Conservation (phyloP, 768 basidiomycete genomes). For the Naganishia vaughanmartiniae region DNA sequence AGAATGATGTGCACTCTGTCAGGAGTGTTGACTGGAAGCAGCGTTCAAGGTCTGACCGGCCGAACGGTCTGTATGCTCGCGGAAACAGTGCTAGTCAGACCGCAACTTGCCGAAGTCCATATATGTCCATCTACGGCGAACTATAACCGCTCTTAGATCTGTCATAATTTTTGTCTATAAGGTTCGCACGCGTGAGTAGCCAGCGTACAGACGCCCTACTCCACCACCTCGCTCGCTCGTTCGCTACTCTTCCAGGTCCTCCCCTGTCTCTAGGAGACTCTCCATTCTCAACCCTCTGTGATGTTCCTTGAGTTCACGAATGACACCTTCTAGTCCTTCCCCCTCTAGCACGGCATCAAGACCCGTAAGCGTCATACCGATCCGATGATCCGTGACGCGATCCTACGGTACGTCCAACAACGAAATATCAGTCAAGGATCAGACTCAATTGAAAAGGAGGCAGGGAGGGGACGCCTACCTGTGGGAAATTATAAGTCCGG, state of each 20-base stretch:
- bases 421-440: background rate
- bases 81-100: no score
- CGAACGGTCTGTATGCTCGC: no score
- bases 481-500: slow-evolving; percentile 86
- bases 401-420: slow-evolving; percentile 58
- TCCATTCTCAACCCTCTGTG: slow-evolving; percentile 49
- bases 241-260: slow-evolving; percentile 46
- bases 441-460: background rate
- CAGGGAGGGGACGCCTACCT: slow-evolving; percentile 43
- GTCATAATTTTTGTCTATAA: no score
- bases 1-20: no score
- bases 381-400: slow-evolving; percentile 87
- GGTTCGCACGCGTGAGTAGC: no score
- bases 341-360: slow-evolving; percentile 56
- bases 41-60: no score
- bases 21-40: no score
- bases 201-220: no score
- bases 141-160: no score
- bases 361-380: slow-evolving; percentile 65
- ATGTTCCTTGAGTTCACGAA: slow-evolving; percentile 48
- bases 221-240: background rate
- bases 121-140: no score
- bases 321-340: slow-evolving; percentile 50
- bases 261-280: slow-evolving; percentile 48
- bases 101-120: no score